phyloP scores from a whole-genome alignment of 805 yeast genomes.

The Candida suzukii region DNA sequence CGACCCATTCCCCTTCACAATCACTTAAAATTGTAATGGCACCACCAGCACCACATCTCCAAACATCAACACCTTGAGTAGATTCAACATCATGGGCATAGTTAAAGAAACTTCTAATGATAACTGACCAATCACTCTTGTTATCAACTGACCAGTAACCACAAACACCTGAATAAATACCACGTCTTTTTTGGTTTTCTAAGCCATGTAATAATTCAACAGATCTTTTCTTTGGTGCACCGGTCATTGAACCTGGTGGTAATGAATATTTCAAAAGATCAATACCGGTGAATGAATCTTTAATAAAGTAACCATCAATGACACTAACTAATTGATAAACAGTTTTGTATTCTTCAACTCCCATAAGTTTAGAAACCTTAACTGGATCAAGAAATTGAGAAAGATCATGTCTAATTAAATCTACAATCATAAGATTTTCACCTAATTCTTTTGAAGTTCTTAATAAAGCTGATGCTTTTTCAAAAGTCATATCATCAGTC shows the following conservation, averaged over 20 bases:
- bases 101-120: slow-evolving; percentile 75
- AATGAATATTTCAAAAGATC: slow-evolving; percentile 73
- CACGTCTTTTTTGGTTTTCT: slow-evolving; percentile 57
- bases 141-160: slow-evolving; percentile 93
- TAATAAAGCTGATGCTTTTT: slow-evolving; percentile 55
- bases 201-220: slow-evolving; percentile 69
- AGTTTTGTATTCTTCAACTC: slow-evolving; percentile 85
- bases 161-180: slow-evolving; percentile 87
- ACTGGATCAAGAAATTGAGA: slow-evolving; percentile 61
- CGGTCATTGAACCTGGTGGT: slow-evolving; percentile 99
- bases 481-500: slow-evolving; percentile 42
- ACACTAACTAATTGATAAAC: slow-evolving; percentile 91
- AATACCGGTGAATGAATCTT: slow-evolving; percentile 48
- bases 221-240: slow-evolving; percentile 94
- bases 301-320: slow-evolving; percentile 54
- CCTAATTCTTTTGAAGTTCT: slow-evolving; percentile 90
- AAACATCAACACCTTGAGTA: slow-evolving; percentile 26
- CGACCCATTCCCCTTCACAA: slow-evolving; percentile 84
- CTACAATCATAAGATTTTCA: slow-evolving; percentile 95
- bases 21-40: slow-evolving; percentile 89
- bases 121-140: slow-evolving; percentile 93
- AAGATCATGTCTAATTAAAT: slow-evolving; percentile 87
- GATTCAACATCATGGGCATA: slow-evolving; percentile 42
- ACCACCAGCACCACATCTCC: slow-evolving; percentile 98
- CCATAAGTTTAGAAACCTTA: slow-evolving; percentile 71